Base-by-base conservation (phyloP, 805 yeast genomes). In the Barnettozyma botsteinii region DNA sequence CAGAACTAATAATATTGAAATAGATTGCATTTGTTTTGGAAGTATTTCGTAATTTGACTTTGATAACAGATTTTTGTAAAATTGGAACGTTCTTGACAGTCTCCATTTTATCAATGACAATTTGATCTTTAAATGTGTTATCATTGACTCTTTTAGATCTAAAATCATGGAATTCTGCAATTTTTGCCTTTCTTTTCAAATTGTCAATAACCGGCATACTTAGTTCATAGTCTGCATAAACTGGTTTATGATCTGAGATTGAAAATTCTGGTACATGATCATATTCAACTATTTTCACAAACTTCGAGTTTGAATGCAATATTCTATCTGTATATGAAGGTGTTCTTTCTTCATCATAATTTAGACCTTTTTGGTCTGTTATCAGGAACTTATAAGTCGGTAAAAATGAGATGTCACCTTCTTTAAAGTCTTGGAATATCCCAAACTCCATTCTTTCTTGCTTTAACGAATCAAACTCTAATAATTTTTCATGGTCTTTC, bases 251-350 rank as follows among this genome's bases (percentile, higher is more conserved):
- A 48, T 78, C 85, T 0, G 81, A 75, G 0, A 65, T 52, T 7
- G 36, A 35, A 5, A 60, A 41, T 1, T 52, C 51, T 15, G 55
- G 48, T 6, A 35, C 14, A 13, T 59, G 49, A 0, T 50, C 33
- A 23, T 55, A 50, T 21, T 60, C 55, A 2, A 45, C 27, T n/a
- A 52, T 46, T 23, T 33, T 48, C n/a, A 53, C 52, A 40, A 61
- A 62, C 19, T 55, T 55, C 15, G 58, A 42, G 4, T 59, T 57
- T 2, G 69, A 56, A 52, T 60, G 69, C 17, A 77, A 51, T 3
- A 78, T 66, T 24, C 85, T 63, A 45, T 78, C 85, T 0, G 83
- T 77, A 52, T 77, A 78, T 1, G 81, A 73, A 0, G 85, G 83
- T 7, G 61, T 56, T 35, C 83, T 60, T 15, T 51, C 57, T 4